Evolutionary conservation across 2,329 filamentous ascomycete genomes (phyloP), one percentile per base, ranked within the genome.

Genomic region (Knoxdaviesia capensis): DNA sequence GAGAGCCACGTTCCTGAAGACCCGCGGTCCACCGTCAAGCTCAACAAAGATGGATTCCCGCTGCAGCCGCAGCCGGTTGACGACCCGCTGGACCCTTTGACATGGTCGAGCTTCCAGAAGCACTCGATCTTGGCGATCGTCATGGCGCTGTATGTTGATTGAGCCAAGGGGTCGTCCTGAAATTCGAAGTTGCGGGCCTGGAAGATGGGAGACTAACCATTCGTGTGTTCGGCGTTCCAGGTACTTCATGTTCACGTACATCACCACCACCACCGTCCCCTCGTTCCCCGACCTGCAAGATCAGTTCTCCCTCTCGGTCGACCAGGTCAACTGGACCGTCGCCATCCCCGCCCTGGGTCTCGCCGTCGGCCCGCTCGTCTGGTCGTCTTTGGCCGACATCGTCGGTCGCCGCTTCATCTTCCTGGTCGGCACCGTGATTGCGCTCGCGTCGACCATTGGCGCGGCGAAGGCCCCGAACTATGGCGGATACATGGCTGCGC

Each of bases 211-310:
- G 40, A 31, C 31, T 31, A 33, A 34, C 29, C 31, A 31, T 31
- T 36, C 6, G 32, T 33, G 20, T 20, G 20, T 20, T 20, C 20
- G 20, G 20, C 20, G 20, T 39, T 30, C 6, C 35, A 68, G 64
- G 46, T 70, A 71, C 48, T 73, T 72, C 49, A 55, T 73, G 46
- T 70, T 73, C 55, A 72, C 69, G 10, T 74, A 71, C 53, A 60
- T 72, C 45, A 72, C 69, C 0, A 73, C 68, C 1, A 69, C 65
- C 0, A 69, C 68, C 0, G 65, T 73, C 1, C 67, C 69, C 2
- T 69, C 68, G 0, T 73, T 71, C 46, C 52, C 60, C 1, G 54
- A 60, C 28, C 58, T 72, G 28, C 62, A 72, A 48, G 53, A 59
- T 2, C 56, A 64, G 42, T 71, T 65, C 49, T 43, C 49, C 38